Evolutionary conservation across 768 basidiomycete genomes (phyloP), one percentile per base, ranked within the genome.

Genomic region (Grammothele lineata): DNA sequence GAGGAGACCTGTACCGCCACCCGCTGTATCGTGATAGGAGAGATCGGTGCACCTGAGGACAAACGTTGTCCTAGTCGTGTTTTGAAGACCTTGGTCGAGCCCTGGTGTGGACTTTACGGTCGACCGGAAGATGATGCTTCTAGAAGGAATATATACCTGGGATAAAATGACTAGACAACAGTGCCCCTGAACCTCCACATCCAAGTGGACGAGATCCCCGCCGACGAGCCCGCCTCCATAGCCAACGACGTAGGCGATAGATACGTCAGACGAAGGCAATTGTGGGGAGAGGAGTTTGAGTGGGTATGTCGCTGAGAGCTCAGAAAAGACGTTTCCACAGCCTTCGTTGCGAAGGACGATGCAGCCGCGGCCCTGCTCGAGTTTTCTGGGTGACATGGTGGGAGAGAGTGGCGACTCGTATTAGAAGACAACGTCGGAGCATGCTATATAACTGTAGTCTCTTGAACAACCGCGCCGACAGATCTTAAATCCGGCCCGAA

Each of bases 31-130:
- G 89, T 93, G 40, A 65, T 53, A 38, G 40, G 47, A 21, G 19
- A 42, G 38, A 48, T 69, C 22, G 36, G 26, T 30, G 37, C 26
- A 19, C 43, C 45, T 8, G 50, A 17, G 11, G 85, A 78, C 23
- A 74, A 70, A 30, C 82, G 74, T 48, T 73, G 71, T n/a, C 79
- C 81, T 7, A 72, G 65, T 19, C 92, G 80, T 17, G 73, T 70
- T 66, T 92, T 94, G 73, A 95, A 98, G 17, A 98, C 87, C 64
- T 98, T 98, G 9, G 94, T 98, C 4, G 87, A 90, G 25, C 92
- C 90, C 92, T 93, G 56, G 26, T 19, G 23, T 25, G 32, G 22
- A 40, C 14, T 30, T 7, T 30, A 14, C 27, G 14, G 8, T 30
- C 8, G 27, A 14, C 27, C 7, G 27, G 27, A 14, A 30, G 14